Percentiles rank a stretch among this genome's conserved stretches.
phyloP scores from a whole-genome alignment of 441 rosid species.

The Croton setiger region DNA sequence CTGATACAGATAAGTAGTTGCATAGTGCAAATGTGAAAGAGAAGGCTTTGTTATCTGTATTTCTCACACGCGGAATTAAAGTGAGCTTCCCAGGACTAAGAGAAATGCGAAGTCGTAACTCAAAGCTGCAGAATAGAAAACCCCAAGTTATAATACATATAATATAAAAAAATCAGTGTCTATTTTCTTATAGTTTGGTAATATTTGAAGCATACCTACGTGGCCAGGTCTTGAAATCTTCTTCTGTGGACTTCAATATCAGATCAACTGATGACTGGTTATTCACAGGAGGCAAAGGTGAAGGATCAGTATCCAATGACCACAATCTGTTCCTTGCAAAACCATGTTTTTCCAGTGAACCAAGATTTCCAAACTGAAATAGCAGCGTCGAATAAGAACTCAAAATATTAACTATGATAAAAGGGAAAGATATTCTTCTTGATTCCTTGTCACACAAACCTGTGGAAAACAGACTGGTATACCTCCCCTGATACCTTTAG shows the following conservation, averaged over 20 bases:
- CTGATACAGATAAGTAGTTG: constrained; percentile 85
- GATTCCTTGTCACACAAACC: constrained; percentile 44
- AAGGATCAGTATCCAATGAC: constrained; percentile 71
- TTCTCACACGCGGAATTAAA: constrained; percentile 86
- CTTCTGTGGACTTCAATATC: constrained; percentile 78
- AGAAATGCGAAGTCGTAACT: constrained; percentile 77
- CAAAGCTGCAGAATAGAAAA: constrained; percentile 54
- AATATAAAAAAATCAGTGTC: constrained; percentile 4
- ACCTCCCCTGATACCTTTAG: constrained; percentile 80
- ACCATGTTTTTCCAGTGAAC: constrained; percentile 77
- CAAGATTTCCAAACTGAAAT: constrained; percentile 69
- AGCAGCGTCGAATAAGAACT: constrained; percentile 16
- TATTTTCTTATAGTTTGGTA: constrained; percentile 3
- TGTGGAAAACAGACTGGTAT: constrained; percentile 94
- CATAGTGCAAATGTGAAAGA: constrained; percentile 87
- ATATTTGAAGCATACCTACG: constrained; percentile 48
- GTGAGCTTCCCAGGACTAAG: constrained; percentile 72
- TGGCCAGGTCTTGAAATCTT: constrained; percentile 83
- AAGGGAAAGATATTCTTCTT: constrained; percentile 10
- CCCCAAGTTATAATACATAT: constrained; percentile 7
- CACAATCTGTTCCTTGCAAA: constrained; percentile 93
- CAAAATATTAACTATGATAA: constrained; percentile 1
- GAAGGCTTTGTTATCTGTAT: constrained; percentile 84
- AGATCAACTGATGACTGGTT: constrained; percentile 61
- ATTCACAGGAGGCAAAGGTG: constrained; percentile 48